phyloP scores from a whole-genome alignment of 78 protist genomes.

The Dictyostelium intermedium region DNA sequence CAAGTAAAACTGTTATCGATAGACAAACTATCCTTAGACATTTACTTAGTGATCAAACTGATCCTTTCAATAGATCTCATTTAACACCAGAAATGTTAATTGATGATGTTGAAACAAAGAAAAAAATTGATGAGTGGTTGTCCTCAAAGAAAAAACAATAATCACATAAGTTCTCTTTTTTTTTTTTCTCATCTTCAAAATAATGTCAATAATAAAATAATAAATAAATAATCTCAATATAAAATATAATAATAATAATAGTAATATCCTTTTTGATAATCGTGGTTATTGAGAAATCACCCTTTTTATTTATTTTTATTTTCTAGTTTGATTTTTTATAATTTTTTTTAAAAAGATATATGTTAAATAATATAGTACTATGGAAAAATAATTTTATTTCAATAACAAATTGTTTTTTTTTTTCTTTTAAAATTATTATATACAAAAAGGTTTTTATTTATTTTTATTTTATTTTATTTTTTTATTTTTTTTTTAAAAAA shows the following conservation, averaged over 20 bases:
- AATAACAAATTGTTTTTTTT: no score
- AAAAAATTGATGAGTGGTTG: conserved; percentile 55
- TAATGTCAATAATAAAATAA: not conserved
- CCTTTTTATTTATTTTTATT: no score
- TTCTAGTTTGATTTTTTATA: not conserved
- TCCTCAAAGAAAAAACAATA: conserved; percentile 16
- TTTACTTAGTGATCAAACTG: conserved; percentile 76
- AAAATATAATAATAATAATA: no score
- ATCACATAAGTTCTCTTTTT: not conserved
- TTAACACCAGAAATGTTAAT: conserved; percentile 73
- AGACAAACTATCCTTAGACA: conserved; percentile 73
- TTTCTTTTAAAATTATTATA: no score
- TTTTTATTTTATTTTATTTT: not conserved
- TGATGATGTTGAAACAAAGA: conserved; percentile 40
- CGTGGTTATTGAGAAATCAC: no score
- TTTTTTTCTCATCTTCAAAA: not conserved
- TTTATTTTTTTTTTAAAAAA: not conserved
- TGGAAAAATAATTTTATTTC: no score
- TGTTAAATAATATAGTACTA: no score
- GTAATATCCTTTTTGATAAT: no score
- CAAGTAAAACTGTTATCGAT: conserved; percentile 58
- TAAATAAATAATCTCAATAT: not conserved
- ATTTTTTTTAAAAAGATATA: no score
- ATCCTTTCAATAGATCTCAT: conserved; percentile 80
- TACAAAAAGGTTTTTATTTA: no score